Conservation (phyloP, 192 early-diverging fungal species). For the Backusella circina region DNA sequence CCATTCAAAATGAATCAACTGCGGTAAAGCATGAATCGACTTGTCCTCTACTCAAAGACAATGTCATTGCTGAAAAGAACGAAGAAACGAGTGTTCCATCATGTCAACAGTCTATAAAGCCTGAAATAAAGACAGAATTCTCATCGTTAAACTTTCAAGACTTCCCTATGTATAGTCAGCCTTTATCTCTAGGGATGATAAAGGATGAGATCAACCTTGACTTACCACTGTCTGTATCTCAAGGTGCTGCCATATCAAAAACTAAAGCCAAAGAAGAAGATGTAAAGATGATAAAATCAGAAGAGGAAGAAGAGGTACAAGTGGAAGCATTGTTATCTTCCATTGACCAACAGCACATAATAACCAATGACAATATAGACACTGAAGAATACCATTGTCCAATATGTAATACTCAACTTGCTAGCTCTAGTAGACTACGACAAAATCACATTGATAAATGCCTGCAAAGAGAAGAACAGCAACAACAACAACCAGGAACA, state of each 20-base stretch:
- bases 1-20: background rate
- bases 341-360: background rate
- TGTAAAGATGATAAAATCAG: background rate
- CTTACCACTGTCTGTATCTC: background rate
- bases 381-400: background rate
- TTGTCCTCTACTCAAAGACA: background rate
- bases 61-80: background rate
- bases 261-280: background rate
- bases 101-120: background rate
- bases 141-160: background rate
- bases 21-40: background rate
- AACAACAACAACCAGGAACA: background rate
- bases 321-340: background rate
- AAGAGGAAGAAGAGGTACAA: background rate
- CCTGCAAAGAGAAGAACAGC: background rate
- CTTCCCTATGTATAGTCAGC: background rate
- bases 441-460: slow-evolving; percentile 1
- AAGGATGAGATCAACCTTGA: background rate
- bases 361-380: background rate
- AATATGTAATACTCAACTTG: background rate
- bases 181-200: background rate
- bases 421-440: background rate
- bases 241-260: background rate
- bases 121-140: background rate
- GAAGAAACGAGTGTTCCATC: background rate